Evolutionary conservation across 2,329 filamentous ascomycete species (phyloP).

Genomic region (Sclerotinia nivalis): DNA sequence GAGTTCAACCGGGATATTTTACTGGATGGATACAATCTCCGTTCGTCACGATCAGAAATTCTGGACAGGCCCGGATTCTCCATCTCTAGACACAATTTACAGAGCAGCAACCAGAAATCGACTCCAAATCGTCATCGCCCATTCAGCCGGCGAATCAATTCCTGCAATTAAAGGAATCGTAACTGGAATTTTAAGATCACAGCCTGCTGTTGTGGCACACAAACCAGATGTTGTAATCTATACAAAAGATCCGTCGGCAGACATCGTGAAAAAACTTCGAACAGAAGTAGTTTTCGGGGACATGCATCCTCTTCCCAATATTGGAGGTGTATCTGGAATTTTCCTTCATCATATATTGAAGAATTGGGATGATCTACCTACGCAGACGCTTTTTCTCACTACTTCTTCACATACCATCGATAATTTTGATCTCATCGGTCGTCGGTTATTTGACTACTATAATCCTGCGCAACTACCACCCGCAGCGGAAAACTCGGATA

Average conservation of each 20-base stretch:
- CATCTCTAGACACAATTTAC: constrained; percentile 33
- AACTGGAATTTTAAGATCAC: constrained; percentile 25
- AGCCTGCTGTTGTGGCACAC: constrained; percentile 24
- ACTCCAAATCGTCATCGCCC: constrained; percentile 38
- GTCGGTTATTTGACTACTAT: constrained; percentile 32
- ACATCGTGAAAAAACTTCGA: constrained; percentile 18
- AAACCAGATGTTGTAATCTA: constrained; percentile 35
- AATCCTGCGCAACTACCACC: constrained; percentile 41
- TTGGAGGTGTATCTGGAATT: constrained; percentile 49
- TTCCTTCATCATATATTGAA: constrained; percentile 50
- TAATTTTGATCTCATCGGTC: constrained; percentile 20
- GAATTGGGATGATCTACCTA: constrained; percentile 47
- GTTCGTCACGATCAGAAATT: constrained; percentile 29
- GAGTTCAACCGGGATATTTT: constrained; percentile 31
- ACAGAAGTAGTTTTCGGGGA: constrained; percentile 6
- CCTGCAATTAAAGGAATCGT: constrained; percentile 31
- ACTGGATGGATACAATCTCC: constrained; percentile 36
- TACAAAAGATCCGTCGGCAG: constrained; percentile 30
- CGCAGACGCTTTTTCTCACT: constrained; percentile 49
- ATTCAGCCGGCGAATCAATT: constrained; percentile 33
- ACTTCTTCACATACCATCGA: constrained; percentile 16
- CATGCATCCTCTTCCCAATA: constrained; percentile 40
- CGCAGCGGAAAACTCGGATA: constrained; percentile 44
- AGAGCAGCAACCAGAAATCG: constrained; percentile 31
- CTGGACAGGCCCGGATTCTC: constrained; percentile 29